Evolutionary conservation across 768 basidiomycete genomes (phyloP).

Genomic region (Agaricus sinodeliciosus): DNA sequence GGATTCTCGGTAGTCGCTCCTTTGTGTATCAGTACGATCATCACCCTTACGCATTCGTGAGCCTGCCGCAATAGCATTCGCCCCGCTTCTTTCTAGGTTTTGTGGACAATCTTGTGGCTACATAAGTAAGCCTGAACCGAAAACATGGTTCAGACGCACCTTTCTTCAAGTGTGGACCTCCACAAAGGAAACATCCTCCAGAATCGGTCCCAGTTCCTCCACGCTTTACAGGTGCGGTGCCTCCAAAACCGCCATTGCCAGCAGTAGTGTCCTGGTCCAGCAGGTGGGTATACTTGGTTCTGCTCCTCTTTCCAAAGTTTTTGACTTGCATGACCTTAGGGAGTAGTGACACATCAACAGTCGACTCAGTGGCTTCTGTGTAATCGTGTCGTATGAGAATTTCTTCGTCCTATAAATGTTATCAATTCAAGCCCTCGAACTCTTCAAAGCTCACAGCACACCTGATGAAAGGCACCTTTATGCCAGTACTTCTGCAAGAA

Average conservation of each 20-base stretch:
- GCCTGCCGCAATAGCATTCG: conserved; percentile 15
- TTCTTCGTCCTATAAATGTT: conserved; percentile 60
- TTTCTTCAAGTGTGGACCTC: conserved; percentile 90
- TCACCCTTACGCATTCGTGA: conserved; percentile 14
- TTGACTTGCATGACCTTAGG: conserved; percentile 97
- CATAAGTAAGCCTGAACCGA: not conserved
- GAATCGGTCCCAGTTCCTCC: conserved; percentile 50
- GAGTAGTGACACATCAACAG: conserved; percentile 79
- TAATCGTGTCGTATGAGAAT: conserved; percentile 79
- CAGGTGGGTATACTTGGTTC: conserved; percentile 95
- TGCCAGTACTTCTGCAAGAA: conserved; percentile 99
- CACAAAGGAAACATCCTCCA: conserved; percentile 88
- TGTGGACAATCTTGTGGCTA: conserved; percentile 25
- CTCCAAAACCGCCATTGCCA: conserved; percentile 59
- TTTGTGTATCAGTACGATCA: not conserved
- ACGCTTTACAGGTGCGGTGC: conserved; percentile 41
- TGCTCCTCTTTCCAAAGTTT: conserved; percentile 88
- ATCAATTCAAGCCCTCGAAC: conserved; percentile 2
- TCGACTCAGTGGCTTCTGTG: conserved; percentile 85
- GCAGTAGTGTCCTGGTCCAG: conserved; percentile 89
- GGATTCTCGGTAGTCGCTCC: not conserved
- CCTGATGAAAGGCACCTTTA: conserved; percentile 98
- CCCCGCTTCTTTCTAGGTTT: conserved; percentile 20
- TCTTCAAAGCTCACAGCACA: conserved; percentile 19
- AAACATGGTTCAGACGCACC: conserved; percentile 35